Evolutionary conservation across 2,329 filamentous ascomycete species (phyloP).

Genomic region (Juglanconis sp.): DNA sequence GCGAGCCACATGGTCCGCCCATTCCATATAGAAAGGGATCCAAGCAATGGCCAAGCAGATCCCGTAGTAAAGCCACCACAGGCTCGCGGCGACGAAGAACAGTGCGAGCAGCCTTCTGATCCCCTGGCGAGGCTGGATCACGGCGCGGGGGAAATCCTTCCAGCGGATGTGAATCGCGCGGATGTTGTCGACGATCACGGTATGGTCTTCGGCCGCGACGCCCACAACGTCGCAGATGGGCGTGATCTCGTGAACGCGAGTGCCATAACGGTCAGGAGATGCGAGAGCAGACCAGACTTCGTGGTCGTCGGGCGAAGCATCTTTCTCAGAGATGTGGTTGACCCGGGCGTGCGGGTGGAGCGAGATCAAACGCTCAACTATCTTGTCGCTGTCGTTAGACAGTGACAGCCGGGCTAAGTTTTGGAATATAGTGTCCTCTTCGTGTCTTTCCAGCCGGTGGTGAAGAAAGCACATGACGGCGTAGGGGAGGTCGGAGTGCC

Average conservation of each 20-base stretch:
- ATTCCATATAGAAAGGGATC: conserved; percentile 7
- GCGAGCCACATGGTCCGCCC: neutral
- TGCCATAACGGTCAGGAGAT: conserved; percentile 24
- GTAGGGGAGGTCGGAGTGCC: conserved; percentile 27
- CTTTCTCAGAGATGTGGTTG: neutral
- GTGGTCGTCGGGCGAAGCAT: neutral
- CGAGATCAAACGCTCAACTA: conserved; percentile 30
- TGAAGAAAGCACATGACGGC: conserved; percentile 30
- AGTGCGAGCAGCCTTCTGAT: conserved; percentile 8
- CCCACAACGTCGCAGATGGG: conserved; percentile 30
- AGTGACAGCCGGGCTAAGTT: conserved; percentile 30
- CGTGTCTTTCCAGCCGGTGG: conserved; percentile 23
- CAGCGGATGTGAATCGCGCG: conserved; percentile 30
- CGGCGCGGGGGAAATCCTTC: conserved; percentile 27
- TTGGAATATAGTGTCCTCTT: conserved; percentile 26
- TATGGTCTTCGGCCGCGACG: conserved; percentile 26
- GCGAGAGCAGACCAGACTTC: conserved; percentile 22
- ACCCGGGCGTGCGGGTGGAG: conserved; percentile 17
- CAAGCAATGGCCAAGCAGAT: conserved; percentile 16
- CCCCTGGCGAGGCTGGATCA: conserved; percentile 10
- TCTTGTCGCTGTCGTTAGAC: conserved; percentile 28
- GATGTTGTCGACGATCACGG: conserved; percentile 29
- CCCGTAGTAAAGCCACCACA: conserved; percentile 19
- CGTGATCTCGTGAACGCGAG: conserved; percentile 30
- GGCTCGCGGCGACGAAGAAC: conserved; percentile 17